Evolutionary conservation across 768 basidiomycete species (phyloP).

Genomic region (Lactifluus echinatus): DNA sequence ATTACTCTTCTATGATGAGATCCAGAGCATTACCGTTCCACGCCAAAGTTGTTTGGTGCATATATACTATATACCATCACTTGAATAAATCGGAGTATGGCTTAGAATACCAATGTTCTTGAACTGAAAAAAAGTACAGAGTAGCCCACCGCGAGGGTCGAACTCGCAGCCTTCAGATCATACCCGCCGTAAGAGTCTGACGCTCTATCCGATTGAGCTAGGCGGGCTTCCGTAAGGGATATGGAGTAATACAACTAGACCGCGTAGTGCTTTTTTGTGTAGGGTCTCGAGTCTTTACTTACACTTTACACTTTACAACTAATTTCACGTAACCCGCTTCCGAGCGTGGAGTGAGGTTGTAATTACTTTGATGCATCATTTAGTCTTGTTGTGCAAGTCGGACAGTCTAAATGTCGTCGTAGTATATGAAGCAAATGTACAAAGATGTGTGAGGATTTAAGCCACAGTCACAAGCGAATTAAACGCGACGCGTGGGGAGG

Average conservation of each 20-base stretch:
- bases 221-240: slow-evolving; percentile 33
- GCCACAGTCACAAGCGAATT: background rate
- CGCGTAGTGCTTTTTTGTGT: background rate
- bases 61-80: too few species aligned
- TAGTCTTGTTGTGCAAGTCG: background rate
- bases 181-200: slow-evolving; percentile 44
- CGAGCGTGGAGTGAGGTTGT: background rate
- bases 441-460: background rate
- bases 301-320: too few species aligned
- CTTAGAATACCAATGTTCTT: background rate
- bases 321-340: too few species aligned
- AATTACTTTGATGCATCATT: background rate
- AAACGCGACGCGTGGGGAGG: slow-evolving; percentile 3
- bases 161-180: slow-evolving; percentile 55
- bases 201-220: slow-evolving; percentile 64
- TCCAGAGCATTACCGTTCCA: too few species aligned
- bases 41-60: too few species aligned
- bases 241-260: background rate
- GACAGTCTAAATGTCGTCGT: background rate
- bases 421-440: slow-evolving; percentile 7
- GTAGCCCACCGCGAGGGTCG: slow-evolving; percentile 57
- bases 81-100: too few species aligned
- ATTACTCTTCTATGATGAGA: too few species aligned
- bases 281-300: too few species aligned
- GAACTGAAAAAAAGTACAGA: background rate